A percentile compares a stretch with the other conserved stretches of the same genome.
Conservation (phyloP, 352 stramenopile species). For the Phytophthora sp. region DNA sequence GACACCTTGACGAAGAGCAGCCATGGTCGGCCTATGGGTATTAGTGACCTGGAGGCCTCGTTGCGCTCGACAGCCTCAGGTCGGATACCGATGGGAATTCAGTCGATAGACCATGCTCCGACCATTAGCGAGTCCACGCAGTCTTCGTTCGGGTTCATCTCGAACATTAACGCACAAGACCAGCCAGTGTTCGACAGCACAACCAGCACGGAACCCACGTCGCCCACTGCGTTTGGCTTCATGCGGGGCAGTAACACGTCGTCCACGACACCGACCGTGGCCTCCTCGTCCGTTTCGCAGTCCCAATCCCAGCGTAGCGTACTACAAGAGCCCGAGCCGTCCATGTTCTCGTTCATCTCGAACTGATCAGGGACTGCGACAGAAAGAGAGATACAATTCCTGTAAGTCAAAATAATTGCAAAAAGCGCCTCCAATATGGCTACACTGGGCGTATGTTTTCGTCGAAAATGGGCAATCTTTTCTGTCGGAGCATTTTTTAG, state of each 20-base stretch:
- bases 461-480: neutral
- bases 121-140: slow-evolving; percentile 33
- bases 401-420: slow-evolving; percentile 7
- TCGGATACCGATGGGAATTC: slow-evolving; percentile 7
- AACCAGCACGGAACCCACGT: slow-evolving; percentile 45
- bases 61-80: slow-evolving; percentile 38
- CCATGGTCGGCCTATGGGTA: slow-evolving; percentile 50
- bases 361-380: slow-evolving; percentile 23
- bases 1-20: slow-evolving; percentile 48
- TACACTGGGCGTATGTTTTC: slow-evolving; percentile 1
- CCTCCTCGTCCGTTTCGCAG: slow-evolving; percentile 32
- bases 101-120: neutral
- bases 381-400: neutral
- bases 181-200: slow-evolving; percentile 36
- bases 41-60: slow-evolving; percentile 51
- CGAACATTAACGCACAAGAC: slow-evolving; percentile 29
- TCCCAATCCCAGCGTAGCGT: slow-evolving; percentile 32
- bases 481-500: neutral
- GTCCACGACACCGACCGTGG: slow-evolving; percentile 39
- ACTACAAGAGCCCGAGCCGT: slow-evolving; percentile 38
- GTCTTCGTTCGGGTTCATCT: slow-evolving; percentile 64
- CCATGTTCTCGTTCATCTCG: slow-evolving; percentile 73
- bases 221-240: slow-evolving; percentile 70
- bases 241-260: slow-evolving; percentile 42
- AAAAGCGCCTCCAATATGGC: neutral